Evolutionary conservation across 495 filamentous ascomycete genomes (phyloP).

Genomic region (Xylaria grammica): DNA sequence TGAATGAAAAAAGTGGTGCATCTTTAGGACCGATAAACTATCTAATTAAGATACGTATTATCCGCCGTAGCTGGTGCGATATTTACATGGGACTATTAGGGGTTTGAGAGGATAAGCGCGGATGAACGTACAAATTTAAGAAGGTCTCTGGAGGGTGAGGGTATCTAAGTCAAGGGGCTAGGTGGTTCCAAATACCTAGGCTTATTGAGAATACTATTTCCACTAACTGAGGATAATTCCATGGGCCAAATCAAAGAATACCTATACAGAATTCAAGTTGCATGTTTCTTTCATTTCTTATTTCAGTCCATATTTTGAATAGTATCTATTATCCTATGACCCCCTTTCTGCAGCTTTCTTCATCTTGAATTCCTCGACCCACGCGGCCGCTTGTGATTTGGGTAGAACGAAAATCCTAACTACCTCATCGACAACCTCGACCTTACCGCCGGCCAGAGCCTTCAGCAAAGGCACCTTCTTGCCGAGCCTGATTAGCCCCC

Average conservation of each 20-base stretch:
- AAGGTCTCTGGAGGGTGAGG: no score
- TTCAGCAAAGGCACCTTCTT: constrained; percentile 79
- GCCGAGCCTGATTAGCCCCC: constrained; percentile 88
- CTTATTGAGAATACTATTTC: not conserved
- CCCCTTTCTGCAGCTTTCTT: constrained; percentile 57
- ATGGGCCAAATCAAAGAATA: not conserved
- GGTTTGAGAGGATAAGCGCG: no score
- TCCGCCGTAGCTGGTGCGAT: not conserved
- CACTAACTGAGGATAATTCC: not conserved
- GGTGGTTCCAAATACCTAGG: not conserved
- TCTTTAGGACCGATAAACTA: not conserved
- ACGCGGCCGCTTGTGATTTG: constrained; percentile 65
- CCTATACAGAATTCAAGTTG: not conserved
- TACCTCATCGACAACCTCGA: constrained; percentile 86
- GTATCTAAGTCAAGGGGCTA: no score
- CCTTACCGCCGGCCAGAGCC: constrained; percentile 74
- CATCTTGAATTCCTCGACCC: constrained; percentile 82
- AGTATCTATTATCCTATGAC: not conserved
- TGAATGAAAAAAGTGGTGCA: constrained; percentile 6
- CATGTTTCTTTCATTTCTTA: not conserved
- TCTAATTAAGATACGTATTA: not conserved
- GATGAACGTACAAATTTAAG: no score
- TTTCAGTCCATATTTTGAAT: not conserved
- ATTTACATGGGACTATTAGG: no score
- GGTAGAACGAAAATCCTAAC: constrained; percentile 83